Evolutionary conservation across 2,329 filamentous ascomycete species (phyloP), one percentile per base, ranked within the genome.

Genomic region (Paramyrothecium roridum): DNA sequence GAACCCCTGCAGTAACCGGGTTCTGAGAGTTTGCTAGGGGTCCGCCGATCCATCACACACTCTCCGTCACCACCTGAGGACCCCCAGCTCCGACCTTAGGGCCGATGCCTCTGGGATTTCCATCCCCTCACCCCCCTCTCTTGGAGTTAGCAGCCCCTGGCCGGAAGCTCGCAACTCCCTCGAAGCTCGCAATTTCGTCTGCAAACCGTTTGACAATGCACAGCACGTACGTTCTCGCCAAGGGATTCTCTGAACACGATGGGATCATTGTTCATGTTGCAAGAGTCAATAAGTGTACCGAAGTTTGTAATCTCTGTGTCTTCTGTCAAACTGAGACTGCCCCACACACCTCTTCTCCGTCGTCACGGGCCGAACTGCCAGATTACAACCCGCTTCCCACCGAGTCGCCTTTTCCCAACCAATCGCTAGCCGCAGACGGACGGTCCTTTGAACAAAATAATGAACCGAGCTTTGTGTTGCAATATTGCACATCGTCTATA

Each of bases 291-390:
- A 30, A 30, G 4, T 10, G 26, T 10, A 6, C 26, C 10, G 6
- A 30, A 30, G 4, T 6, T 30, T 10, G 10, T 30, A 30, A 6
- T 30, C 26, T 30, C 10, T 30, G 26, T 30, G 26, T 10, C 26
- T n/a, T 30, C 26, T 30, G 26, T 10, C 26, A 30, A 30, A 30
- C 26, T 10, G 26, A 30, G 26, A 30, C 26, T 30, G 26, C 46
- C 46, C 46, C 46, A 21, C 46, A 11, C 48, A 7, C 48, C 48
- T 50, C 26, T 50, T 16, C 23, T 3, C 21, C 48, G 26, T 50
- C 26, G 48, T 51, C 49, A n/a, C 49, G 49, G 49, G 22, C 49
- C 49, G 49, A 51, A 51, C 23, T 37, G 23, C 49, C 49, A 51
- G 49, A 51, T 51, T 51, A 30, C 49, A n/a, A 21, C 16, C 49